These are phyloP conservation scores for Tetrahymena elliotti DNA, from an alignment of 73 alveolate genomes.

Conservation along the genomic window DNA sequence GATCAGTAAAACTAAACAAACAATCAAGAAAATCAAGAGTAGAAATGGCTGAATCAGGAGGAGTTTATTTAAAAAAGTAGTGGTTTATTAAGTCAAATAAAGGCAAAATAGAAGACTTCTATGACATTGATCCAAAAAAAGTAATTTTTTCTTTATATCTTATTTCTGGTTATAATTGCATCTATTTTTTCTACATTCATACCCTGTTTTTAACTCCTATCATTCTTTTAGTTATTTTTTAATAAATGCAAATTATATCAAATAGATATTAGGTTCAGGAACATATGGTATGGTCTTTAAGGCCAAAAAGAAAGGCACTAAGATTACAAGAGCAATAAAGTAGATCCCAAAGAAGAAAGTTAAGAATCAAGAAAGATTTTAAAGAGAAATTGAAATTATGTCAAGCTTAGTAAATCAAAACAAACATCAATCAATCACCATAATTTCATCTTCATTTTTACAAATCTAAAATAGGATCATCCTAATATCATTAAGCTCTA, in stretches of 20 bases:
- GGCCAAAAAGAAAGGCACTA: constrained; percentile 31
- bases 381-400: constrained; percentile 51
- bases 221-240: not conserved
- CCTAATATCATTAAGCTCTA: constrained; percentile 69
- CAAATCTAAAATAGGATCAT: constrained; percentile 48
- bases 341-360: constrained; percentile 79
- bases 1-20: not conserved
- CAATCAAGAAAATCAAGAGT: not conserved
- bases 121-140: constrained; percentile 37
- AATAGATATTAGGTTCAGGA: constrained; percentile 32
- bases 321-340: constrained; percentile 66
- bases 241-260: not conserved
- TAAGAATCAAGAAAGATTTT: constrained; percentile 50
- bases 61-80: constrained; percentile 25
- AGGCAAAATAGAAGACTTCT: constrained; percentile 18
- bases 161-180: not conserved
- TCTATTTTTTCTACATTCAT: too few species aligned
- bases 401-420: constrained; percentile 32
- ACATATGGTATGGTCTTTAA: constrained; percentile 36
- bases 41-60: not conserved
- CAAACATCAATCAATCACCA: not conserved
- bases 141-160: not conserved
- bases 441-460: not conserved
- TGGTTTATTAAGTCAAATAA: constrained; percentile 37
- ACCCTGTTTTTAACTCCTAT: not conserved